Percentiles rank a stretch among this genome's conserved stretches.
phyloP scores from a whole-genome alignment of 768 basidiomycete species.

The Lactifluus volemus region DNA sequence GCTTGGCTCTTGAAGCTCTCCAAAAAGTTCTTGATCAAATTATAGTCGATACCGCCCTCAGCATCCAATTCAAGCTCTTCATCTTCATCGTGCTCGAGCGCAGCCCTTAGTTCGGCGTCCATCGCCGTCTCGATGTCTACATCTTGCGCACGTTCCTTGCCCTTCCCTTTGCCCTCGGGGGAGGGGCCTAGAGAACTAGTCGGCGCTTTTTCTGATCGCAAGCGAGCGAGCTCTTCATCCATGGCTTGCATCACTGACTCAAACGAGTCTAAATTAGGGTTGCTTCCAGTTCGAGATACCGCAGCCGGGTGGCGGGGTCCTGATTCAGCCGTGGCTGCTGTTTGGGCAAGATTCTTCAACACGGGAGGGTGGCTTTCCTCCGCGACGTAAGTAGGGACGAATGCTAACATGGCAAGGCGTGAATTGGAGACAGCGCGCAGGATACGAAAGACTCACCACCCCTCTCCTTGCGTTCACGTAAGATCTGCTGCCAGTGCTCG shows the following conservation, averaged over 20 bases:
- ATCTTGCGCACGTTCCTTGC: conserved; percentile 32
- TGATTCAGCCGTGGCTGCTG: not conserved
- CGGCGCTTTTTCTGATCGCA: conserved; percentile 26
- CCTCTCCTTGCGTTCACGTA: conserved; percentile 64
- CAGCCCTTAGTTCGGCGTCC: conserved; percentile 74
- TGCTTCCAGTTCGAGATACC: conserved; percentile 32
- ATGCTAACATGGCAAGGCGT: conserved; percentile 15
- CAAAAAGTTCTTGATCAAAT: conserved; percentile 92
- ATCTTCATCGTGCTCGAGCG: conserved; percentile 48
- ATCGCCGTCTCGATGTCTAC: conserved; percentile 75
- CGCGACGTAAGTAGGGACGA: conserved; percentile 20
- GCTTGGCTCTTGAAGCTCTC: conserved; percentile 93
- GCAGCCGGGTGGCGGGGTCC: conserved; percentile 22
- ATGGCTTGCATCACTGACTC: conserved; percentile 95
- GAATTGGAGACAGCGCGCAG: not conserved
- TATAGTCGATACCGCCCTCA: conserved; percentile 62
- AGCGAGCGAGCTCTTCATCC: conserved; percentile 69
- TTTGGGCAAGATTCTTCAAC: not conserved
- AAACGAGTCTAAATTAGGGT: conserved; percentile 81
- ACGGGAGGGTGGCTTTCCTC: conserved; percentile 11
- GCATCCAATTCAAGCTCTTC: conserved; percentile 46
- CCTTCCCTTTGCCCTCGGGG: conserved; percentile 34
- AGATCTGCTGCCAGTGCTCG: conserved; percentile 83
- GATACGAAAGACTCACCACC: conserved; percentile 54
- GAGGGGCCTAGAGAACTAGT: not conserved